phyloP scores from a whole-genome alignment of 2,329 filamentous ascomycete genomes.

The Uncinocarpus reesii region DNA sequence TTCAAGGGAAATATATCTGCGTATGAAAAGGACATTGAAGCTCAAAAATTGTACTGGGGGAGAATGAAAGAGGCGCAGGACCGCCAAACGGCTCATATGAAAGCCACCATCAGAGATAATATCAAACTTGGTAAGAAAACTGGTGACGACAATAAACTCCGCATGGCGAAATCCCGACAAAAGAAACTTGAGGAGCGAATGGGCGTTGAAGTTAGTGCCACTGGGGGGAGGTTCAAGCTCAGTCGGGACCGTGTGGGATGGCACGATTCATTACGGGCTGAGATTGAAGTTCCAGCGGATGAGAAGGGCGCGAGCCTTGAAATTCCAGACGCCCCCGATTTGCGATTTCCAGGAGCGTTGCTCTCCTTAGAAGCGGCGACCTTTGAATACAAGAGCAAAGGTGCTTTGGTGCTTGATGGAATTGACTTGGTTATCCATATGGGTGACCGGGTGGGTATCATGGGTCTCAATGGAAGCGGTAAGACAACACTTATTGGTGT shows the following conservation, averaged over 20 bases:
- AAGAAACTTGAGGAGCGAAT: slow-evolving; percentile 75
- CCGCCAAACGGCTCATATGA: slow-evolving; percentile 67
- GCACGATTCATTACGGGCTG: slow-evolving; percentile 49
- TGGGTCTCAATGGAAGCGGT: slow-evolving; percentile 70
- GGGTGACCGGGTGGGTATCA: slow-evolving; percentile 63
- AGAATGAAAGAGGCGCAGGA: slow-evolving; percentile 77
- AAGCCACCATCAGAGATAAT: slow-evolving; percentile 64
- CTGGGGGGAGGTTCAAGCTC: slow-evolving; percentile 67
- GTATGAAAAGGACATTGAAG: slow-evolving; percentile 59
- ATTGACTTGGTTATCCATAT: slow-evolving; percentile 59
- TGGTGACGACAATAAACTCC: slow-evolving; percentile 73
- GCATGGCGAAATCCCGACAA: slow-evolving; percentile 73
- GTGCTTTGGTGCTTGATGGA: slow-evolving; percentile 47
- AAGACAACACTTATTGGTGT: slow-evolving; percentile 70
- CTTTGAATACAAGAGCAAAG: slow-evolving; percentile 50
- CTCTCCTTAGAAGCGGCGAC: slow-evolving; percentile 59
- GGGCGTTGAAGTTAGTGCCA: slow-evolving; percentile 63
- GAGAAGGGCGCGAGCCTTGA: slow-evolving; percentile 48
- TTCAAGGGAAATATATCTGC: slow-evolving; percentile 65
- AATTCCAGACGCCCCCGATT: slow-evolving; percentile 54
- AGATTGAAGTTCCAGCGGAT: slow-evolving; percentile 59
- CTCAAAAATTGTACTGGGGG: slow-evolving; percentile 54
- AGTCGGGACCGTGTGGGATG: slow-evolving; percentile 61
- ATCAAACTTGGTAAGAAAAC: slow-evolving; percentile 64
- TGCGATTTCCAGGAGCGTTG: slow-evolving; percentile 65